Evolutionary conservation across 2,329 filamentous ascomycete species (phyloP).

Genomic region (Lachnellula hyalina): DNA sequence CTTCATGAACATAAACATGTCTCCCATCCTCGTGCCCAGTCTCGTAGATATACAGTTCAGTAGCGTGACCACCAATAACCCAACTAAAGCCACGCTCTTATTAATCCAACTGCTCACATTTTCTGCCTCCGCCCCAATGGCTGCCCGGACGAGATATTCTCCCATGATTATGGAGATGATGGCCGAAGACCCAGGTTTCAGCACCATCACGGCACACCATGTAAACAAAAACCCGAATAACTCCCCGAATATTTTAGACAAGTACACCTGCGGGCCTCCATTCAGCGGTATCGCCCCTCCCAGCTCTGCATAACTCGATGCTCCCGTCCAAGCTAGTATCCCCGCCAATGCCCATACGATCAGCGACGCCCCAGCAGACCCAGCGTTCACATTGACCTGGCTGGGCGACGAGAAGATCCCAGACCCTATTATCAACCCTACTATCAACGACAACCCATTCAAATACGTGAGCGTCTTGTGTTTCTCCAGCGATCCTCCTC

Average conservation of each 20-base stretch:
- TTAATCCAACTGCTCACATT: conserved; percentile 81
- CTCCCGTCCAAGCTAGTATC: conserved; percentile 92
- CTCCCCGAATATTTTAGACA: conserved; percentile 95
- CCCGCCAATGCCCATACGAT: conserved; percentile 91
- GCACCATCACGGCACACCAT: conserved; percentile 88
- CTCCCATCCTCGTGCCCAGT: conserved; percentile 79
- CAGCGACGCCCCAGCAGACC: conserved; percentile 82
- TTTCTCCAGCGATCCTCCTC: conserved; percentile 82
- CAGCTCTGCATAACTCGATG: conserved; percentile 89
- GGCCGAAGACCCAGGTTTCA: conserved; percentile 88
- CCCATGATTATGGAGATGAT: conserved; percentile 98
- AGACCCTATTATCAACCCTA: conserved; percentile 91
- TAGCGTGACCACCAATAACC: conserved; percentile 70
- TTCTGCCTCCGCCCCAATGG: conserved; percentile 80
- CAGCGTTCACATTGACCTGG: conserved; percentile 86
- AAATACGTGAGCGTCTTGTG: conserved; percentile 94
- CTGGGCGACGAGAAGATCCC: conserved; percentile 95
- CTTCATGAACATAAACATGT: conserved; percentile 95
- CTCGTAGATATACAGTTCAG: conserved; percentile 90
- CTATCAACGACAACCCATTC: conserved; percentile 85
- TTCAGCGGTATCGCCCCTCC: conserved; percentile 95
- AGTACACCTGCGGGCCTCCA: conserved; percentile 87
- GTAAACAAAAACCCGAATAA: conserved; percentile 90
- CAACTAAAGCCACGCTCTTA: conserved; percentile 77
- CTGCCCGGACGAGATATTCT: conserved; percentile 87